Conservation (phyloP, 768 basidiomycete species). For the Russula sp. region DNA sequence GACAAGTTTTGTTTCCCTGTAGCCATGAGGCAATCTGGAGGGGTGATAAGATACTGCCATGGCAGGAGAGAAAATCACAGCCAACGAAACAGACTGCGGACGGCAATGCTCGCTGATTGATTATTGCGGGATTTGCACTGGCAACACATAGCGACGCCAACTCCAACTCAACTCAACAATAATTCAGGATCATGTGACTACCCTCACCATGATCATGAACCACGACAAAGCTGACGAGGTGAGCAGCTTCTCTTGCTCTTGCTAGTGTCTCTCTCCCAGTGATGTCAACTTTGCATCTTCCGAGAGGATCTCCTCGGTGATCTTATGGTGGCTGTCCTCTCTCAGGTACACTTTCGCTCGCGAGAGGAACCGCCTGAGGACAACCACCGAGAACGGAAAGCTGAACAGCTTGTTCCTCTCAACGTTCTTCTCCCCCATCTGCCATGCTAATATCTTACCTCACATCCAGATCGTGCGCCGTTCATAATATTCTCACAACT, state of each 20-base stretch:
- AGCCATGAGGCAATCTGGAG: conserved; percentile 12
- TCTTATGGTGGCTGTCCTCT: conserved; percentile 2
- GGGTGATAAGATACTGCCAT: not conserved
- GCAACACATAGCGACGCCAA: not conserved
- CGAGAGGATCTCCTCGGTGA: conserved; percentile 8
- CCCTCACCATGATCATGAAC: not conserved
- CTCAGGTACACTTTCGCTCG: conserved; percentile 7
- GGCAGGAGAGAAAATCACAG: not conserved
- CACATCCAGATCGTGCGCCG: not conserved
- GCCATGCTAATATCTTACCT: not conserved
- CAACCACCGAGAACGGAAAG: conserved; percentile 15
- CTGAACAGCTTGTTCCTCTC: not conserved
- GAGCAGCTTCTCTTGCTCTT: not conserved
- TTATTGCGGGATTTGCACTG: not conserved
- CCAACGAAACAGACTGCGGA: not conserved
- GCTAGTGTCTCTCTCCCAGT: not conserved
- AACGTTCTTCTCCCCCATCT: not conserved
- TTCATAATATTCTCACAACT: no score
- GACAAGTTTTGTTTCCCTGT: conserved; percentile 3
- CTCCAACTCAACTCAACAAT: not conserved
- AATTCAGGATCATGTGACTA: not conserved
- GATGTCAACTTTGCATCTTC: conserved; percentile 1
- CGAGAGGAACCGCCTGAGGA: conserved; percentile 10
- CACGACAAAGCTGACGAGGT: not conserved
- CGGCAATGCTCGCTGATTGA: not conserved